Evolutionary conservation across 192 early-diverging fungal species (phyloP), one percentile per base, ranked within the genome.

Genomic region (Mortierella alpina): DNA sequence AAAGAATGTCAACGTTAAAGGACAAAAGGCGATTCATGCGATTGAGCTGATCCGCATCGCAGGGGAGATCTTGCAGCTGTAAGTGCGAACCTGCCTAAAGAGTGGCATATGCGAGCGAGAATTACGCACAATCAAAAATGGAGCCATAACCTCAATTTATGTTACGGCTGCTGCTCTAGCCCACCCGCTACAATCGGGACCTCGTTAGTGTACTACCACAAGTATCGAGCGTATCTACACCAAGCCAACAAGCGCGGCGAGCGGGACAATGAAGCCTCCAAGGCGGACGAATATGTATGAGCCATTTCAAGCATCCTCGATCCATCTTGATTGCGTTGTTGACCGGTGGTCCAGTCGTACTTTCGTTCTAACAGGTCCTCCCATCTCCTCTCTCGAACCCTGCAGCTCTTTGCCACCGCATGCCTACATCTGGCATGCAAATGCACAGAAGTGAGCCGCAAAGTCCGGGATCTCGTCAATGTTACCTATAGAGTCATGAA

Each of bases 381-480:
- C 12, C 59, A 17, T 49, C 14, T 17, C 55, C 40, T 65, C 14
- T n/a, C 64, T 41, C 18, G n/a, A 31, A 23, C 31, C 40, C 15
- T 7, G 14, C 68, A 88, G 87, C 63, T 88, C 1, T 73, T 88
- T 54, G 84, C 87, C 3, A 88, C 82, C n/a, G 84, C 87, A 45
- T 88, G 87, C 68, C 53, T 88, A 52, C 84, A 86, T 52, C 59
- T 88, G 49, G 87, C 87, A 5, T 85, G 85, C 42, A 88, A 88
- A 72, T 75, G 85, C 45, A 88, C 87, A 17, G 87, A 88, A 54
- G 78, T 84, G 18, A 83, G 84, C 48, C 68, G 87, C 18, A 88
- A 88, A 50, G 79, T 88, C 8, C 83, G 87, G 12, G 87, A 88
- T 72, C 64, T 88, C 4, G 84, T 88, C 59, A 88, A 88, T 65